These are phyloP conservation scores for Jatropha podagrica DNA, from an alignment of 441 rosid species.

Conservation along the genomic window DNA sequence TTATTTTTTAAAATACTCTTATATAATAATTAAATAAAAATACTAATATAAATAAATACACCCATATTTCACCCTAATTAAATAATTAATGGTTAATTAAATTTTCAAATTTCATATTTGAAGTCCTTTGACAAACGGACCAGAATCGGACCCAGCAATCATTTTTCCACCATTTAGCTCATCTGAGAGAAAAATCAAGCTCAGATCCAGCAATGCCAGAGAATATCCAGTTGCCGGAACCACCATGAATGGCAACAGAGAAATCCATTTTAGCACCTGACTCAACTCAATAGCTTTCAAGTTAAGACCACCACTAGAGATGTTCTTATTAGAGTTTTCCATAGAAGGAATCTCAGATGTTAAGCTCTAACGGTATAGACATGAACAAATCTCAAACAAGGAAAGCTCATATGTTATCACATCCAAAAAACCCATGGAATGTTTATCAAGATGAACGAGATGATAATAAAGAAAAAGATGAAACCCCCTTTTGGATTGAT, in stretches of 20 bases:
- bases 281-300: constrained; percentile 68
- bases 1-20: too few relatives aligned
- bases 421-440: not conserved
- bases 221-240: constrained; percentile 57
- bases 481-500: not conserved
- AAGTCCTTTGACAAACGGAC: constrained; percentile 31
- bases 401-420: not conserved
- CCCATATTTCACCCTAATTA: too few relatives aligned
- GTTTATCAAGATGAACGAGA: not conserved
- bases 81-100: too few relatives aligned
- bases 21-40: too few relatives aligned
- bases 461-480: not conserved
- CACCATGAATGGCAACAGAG: constrained; percentile 54
- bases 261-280: constrained; percentile 67
- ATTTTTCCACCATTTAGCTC: constrained; percentile 23
- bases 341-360: constrained; percentile 47
- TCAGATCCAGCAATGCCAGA: constrained; percentile 36
- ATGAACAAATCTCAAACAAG: not conserved
- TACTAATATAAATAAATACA: too few relatives aligned
- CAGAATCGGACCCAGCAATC: constrained; percentile 36
- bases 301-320: constrained; percentile 33
- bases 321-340: constrained; percentile 44
- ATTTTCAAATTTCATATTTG: too few relatives aligned
- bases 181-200: constrained; percentile 30
- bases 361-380: constrained; percentile 48